Evolutionary conservation across 495 filamentous ascomycete genomes (phyloP), one percentile per base, ranked within the genome.

Genomic region (Podospora pseudocomata): DNA sequence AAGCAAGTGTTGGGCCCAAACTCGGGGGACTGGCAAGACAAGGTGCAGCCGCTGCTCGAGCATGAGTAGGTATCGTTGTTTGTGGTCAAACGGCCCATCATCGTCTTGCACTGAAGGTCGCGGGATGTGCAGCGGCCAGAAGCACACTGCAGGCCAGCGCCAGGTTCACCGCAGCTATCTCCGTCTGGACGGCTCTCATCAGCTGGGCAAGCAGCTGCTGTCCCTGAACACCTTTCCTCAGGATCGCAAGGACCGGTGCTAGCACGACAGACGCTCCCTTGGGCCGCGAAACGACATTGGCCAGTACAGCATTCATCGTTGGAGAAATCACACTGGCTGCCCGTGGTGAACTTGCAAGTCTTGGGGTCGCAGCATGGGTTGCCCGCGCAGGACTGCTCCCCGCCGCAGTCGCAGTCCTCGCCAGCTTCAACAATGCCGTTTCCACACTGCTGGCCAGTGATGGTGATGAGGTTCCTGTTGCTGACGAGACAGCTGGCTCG

Each of bases 351-450:
- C 77, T 91, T 92, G 86, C 95, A 99, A 15, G 96, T 98, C 5
- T 77, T 87, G 3, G 93, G 78, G 71, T 99, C 85, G 77, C 95
- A 99, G 82, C 95, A 99, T 28, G 72, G 66, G 78, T 99, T 92
- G 70, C 82, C 77, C 19, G 81, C 86, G 76, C 95, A 99, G 56
- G 85, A 86, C 34, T 80, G 79, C 6, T 77, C 76, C 56, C 94
- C 95, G 64, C 95, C 96, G 74, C 95, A 99, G 79, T 99, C 95
- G 78, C 95, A 99, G 18, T 99, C 91, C 78, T 99, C 95, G 69
- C 92, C 95, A 11, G 84, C 78, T 78, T 99, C 95, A 55, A 99
- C 96, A 69, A 99, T 98, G 59, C 95, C 95, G 77, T 99, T 99
- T 62, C 95, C 95, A 76, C 95, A 99, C 73, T 92, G 88, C 67